These are phyloP conservation scores for Claviceps quebecensis DNA, from an alignment of 2,329 filamentous ascomycete genomes.

Conservation along the genomic window DNA sequence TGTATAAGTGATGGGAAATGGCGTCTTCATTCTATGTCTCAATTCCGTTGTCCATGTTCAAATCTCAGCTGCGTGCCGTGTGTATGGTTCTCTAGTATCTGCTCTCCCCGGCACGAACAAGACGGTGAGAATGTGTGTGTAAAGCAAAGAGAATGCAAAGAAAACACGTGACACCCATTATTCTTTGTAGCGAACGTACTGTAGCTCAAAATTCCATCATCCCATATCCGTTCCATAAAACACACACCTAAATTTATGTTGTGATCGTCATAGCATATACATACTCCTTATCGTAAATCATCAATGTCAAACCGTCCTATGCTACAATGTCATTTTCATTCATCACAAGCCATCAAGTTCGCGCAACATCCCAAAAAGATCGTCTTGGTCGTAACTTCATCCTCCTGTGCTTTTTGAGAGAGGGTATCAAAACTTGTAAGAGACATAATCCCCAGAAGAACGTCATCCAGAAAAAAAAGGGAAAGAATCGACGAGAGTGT, in stretches of 20 bases:
- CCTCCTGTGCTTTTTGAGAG: not conserved
- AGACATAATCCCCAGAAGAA: not conserved
- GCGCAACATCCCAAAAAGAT: not conserved
- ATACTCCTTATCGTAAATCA: not conserved
- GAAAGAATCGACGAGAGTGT: not conserved
- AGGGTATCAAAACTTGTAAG: not conserved
- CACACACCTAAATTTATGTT: not conserved
- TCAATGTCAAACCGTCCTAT: not conserved
- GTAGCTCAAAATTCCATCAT: too few relatives aligned
- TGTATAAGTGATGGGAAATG: too few relatives aligned
- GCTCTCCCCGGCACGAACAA: too few relatives aligned
- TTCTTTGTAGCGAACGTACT: too few relatives aligned
- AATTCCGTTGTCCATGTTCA: too few relatives aligned
- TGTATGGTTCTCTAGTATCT: too few relatives aligned
- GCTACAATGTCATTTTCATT: not conserved
- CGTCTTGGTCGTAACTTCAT: not conserved
- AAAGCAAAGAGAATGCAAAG: too few relatives aligned
- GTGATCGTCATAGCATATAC: not conserved
- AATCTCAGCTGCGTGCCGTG: too few relatives aligned
- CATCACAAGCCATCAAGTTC: not conserved
- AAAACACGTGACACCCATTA: too few relatives aligned
- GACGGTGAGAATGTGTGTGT: too few relatives aligned
- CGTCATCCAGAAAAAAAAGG: not conserved
- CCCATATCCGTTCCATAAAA: not conserved
- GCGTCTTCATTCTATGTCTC: too few relatives aligned